Evolutionary conservation across 2,329 filamentous ascomycete genomes (phyloP).

Genomic region (Botrytis sinoallii): DNA sequence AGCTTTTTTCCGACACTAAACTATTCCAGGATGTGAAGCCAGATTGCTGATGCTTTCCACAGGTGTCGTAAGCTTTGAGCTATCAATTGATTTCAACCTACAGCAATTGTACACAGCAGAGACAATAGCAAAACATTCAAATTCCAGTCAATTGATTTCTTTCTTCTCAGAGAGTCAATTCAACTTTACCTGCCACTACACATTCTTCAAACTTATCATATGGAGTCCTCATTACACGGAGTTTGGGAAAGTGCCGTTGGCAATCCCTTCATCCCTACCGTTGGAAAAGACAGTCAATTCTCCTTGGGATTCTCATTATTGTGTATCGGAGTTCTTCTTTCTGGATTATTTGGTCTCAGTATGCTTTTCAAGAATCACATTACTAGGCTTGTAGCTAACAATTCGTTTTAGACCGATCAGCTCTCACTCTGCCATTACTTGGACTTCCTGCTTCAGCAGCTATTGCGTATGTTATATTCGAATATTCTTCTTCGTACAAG

Average conservation of each 20-base stretch:
- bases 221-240: conserved; percentile 80
- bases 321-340: conserved; percentile 66
- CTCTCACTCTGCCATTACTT: conserved; percentile 71
- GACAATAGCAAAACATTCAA: not conserved
- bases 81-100: not conserved
- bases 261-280: conserved; percentile 76
- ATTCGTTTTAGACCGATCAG: conserved; percentile 66
- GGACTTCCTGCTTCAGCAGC: conserved; percentile 85
- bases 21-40: conserved; percentile 21
- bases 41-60: conserved; percentile 21
- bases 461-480: conserved; percentile 69
- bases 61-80: conserved; percentile 22
- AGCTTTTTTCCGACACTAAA: conserved; percentile 22
- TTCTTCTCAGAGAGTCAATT: not conserved
- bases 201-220: conserved; percentile 54
- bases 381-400: conserved; percentile 1
- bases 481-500: not conserved
- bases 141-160: conserved; percentile 7
- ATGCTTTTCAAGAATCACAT: conserved; percentile 37
- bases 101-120: not conserved
- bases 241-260: conserved; percentile 91
- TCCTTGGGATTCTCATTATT: conserved; percentile 74
- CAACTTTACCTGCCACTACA: not conserved
- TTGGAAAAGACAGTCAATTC: conserved; percentile 84
- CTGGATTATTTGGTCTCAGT: conserved; percentile 85